phyloP scores from a whole-genome alignment of 257 asterid species.

The Galeopsis tetrahit region DNA sequence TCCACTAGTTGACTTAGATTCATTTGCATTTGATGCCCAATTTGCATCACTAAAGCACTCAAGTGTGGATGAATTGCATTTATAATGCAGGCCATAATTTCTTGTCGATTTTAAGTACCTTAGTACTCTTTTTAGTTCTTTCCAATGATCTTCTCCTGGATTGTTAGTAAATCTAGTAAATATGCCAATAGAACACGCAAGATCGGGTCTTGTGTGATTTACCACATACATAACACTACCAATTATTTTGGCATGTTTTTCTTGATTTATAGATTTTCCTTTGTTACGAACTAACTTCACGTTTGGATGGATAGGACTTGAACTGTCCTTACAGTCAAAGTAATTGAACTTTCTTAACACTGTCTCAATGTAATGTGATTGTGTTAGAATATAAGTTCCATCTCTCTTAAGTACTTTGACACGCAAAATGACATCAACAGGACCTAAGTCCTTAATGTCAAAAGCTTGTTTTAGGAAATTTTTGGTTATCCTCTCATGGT shows the following conservation, averaged over 20 bases:
- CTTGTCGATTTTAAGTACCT: not conserved
- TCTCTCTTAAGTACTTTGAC: not conserved
- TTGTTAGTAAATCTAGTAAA: too few relatives aligned
- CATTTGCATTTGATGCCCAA: not conserved
- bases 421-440: not conserved
- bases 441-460: not conserved
- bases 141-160: not conserved
- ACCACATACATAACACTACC: too few relatives aligned
- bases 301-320: not conserved
- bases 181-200: too few relatives aligned
- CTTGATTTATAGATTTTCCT: not conserved
- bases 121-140: not conserved
- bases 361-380: not conserved
- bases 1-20: not conserved
- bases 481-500: not conserved
- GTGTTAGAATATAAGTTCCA: not conserved
- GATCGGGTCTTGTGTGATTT: too few relatives aligned
- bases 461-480: not conserved
- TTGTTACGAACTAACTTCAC: not conserved
- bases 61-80: not conserved
- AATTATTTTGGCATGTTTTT: not conserved
- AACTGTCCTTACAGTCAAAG: not conserved
- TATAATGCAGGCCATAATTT: not conserved
- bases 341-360: not conserved
- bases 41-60: not conserved